Base-by-base conservation (phyloP, 495 filamentous ascomycete species). In the Daldinia decipiens region DNA sequence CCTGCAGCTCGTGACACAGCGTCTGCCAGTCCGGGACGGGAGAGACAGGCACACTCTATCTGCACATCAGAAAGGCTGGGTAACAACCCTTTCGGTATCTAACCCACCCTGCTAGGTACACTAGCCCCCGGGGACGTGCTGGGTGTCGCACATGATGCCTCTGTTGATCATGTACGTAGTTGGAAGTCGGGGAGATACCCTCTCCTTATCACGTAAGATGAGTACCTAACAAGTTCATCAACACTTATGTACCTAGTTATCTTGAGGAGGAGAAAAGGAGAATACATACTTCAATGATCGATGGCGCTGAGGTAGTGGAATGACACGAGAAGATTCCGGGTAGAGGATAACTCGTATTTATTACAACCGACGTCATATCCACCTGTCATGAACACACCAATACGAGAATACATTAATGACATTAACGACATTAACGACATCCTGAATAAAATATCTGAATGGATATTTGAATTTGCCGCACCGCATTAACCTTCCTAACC, bases 1-100 rank as follows among this genome's bases (percentile, higher is more conserved):
- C 69, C 63, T 72, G 69, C 69, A 72, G 69, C 17, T 53, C 53
- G 69, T 67, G 51, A 67, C 69, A 72, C 69, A 67, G 45, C 69
- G 43, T 54, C 45, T 59, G 31, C 52, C 45, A 62, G 47, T 51
- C 29, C 64, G 68, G 68, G 68, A 71, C 62, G 57, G 68, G 36
- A 34, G 17, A 34, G 32, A 36, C 13, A n/a, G 50, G 50, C 24
- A 31, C 50, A 47, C 43, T 47, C 17, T 47, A 9, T 47, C 43
- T 47, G 43, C 43, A 47, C 21, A 19, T 9, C 4, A 47, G 43
- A 24, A 11, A 47, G 43, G 43, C 21, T 47, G 24, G 43, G 43
- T 47, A 47, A 47, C 43, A 47, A 9, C 43, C 17, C 17, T 17
- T 47, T 19, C 43, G 43, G 43, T 47, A 45, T 47, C 21, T 21